Conservation (phyloP, 2,329 filamentous ascomycete species). For the Colletotrichum sojae region DNA sequence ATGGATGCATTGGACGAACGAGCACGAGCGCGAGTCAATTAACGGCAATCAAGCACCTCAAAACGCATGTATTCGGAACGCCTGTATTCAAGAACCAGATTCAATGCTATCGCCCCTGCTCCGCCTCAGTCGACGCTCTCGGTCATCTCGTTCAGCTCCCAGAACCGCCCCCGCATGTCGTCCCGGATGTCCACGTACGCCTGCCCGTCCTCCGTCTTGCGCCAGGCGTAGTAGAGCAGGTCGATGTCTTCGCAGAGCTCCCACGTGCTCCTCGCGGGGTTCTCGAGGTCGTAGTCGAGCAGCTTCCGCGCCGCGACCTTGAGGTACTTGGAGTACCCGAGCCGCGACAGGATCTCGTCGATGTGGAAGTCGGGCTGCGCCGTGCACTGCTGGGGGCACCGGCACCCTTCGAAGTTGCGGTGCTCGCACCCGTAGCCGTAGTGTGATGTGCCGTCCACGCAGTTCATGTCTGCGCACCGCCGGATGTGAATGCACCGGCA, state of each 20-base stretch:
- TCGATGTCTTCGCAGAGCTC: slow-evolving; percentile 43
- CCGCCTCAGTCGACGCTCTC: too few relatives aligned
- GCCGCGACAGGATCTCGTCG: slow-evolving; percentile 46
- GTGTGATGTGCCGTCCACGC: slow-evolving; percentile 24
- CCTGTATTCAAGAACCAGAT: background rate
- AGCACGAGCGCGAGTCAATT: background rate
- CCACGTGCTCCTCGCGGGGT: slow-evolving; percentile 1
- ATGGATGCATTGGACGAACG: slow-evolving; percentile 20
- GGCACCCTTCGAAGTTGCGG: slow-evolving; percentile 34
- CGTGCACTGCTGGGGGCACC: slow-evolving; percentile 31
- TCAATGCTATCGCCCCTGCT: background rate
- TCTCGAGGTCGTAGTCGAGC: slow-evolving; percentile 45
- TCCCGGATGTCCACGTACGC: slow-evolving; percentile 51
- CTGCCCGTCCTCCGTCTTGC: slow-evolving; percentile 48
- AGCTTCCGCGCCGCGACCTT: slow-evolving; percentile 45
- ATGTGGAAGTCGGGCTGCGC: slow-evolving; percentile 47
- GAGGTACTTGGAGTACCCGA: slow-evolving; percentile 48
- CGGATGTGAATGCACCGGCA: slow-evolving; percentile 47
- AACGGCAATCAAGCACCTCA: too few relatives aligned
- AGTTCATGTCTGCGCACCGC: slow-evolving; percentile 27
- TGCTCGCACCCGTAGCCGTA: slow-evolving; percentile 39
- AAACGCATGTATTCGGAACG: background rate
- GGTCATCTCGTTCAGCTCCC: slow-evolving; percentile 25
- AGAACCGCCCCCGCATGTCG: slow-evolving; percentile 28
- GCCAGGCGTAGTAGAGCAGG: slow-evolving; percentile 49